Conservation (phyloP, 495 filamentous ascomycete genomes). For the Thozetella sp. region DNA sequence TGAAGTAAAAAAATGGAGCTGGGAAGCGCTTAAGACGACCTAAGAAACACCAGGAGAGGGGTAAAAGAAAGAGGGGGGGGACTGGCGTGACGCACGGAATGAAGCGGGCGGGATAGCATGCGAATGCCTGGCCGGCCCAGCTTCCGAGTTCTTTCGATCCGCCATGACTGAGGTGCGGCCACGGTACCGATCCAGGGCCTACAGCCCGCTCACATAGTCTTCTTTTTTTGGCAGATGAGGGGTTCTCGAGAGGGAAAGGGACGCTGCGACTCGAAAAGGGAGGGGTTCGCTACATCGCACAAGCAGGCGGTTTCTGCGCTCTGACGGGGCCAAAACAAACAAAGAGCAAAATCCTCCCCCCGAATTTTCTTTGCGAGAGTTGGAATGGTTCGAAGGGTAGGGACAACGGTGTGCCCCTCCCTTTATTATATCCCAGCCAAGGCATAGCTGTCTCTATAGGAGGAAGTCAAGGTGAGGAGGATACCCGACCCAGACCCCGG, state of each 20-base stretch:
- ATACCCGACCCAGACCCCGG: neutral
- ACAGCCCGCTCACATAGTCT: slow-evolving; percentile 1
- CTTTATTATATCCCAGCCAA: neutral
- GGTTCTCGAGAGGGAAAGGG: neutral
- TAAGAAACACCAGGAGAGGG: slow-evolving; percentile 9
- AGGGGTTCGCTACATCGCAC: neutral
- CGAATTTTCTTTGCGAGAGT: too few relatives aligned
- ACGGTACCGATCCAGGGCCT: neutral
- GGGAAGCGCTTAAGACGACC: slow-evolving; percentile 12
- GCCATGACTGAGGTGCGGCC: slow-evolving; percentile 19
- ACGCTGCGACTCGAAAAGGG: neutral
- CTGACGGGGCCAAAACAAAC: too few relatives aligned
- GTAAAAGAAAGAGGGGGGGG: slow-evolving; percentile 10
- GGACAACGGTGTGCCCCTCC: too few relatives aligned
- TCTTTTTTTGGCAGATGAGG: neutral
- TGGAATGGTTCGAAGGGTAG: too few relatives aligned
- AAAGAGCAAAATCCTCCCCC: too few relatives aligned
- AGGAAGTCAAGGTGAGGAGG: neutral
- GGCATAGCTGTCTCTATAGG: too few relatives aligned
- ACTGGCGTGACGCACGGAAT: slow-evolving; percentile 43
- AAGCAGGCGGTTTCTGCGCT: neutral
- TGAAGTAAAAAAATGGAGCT: neutral
- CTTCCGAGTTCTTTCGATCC: slow-evolving; percentile 28
- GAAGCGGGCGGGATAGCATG: slow-evolving; percentile 46
- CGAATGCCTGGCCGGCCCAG: slow-evolving; percentile 42